Conservation (phyloP, 768 basidiomycete genomes). For the Mycena galericulata region DNA sequence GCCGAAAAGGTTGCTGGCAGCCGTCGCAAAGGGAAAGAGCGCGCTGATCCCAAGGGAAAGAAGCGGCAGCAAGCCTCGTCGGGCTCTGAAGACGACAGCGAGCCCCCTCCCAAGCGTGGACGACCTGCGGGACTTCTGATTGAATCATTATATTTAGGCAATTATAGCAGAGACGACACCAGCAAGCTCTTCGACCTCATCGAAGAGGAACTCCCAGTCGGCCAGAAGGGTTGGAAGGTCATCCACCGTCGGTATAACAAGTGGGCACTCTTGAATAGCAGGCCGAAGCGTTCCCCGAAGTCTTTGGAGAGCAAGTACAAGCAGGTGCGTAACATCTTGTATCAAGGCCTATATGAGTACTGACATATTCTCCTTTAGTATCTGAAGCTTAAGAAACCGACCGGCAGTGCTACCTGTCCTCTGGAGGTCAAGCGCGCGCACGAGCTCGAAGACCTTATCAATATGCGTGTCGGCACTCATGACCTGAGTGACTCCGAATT, state of each 20-base stretch:
- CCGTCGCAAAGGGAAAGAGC: conserved; percentile 2
- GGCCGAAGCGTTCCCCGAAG: not conserved
- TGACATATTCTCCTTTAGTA: not conserved
- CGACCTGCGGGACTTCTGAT: not conserved
- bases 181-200: not conserved
- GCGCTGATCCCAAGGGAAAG: conserved; percentile 2
- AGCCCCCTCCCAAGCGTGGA: conserved; percentile 2
- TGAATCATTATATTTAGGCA: not conserved
- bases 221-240: conserved; percentile 3
- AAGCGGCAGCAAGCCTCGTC: conserved; percentile 1
- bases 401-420: conserved; percentile 3
- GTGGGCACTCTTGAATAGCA: not conserved
- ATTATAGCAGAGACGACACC: not conserved
- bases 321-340: not conserved
- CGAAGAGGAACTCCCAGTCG: not conserved
- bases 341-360: not conserved
- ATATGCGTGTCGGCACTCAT: conserved; percentile 5
- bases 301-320: conserved; percentile 8
- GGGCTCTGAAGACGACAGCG: conserved; percentile 5
- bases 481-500: conserved; percentile 13
- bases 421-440: conserved; percentile 11
- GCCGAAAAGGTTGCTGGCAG: not conserved
- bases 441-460: conserved; percentile 22
- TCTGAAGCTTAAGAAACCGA: conserved; percentile 10
- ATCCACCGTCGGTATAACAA: not conserved